These are phyloP conservation scores for Meyerozyma elateridarum DNA, from an alignment of 1,139 yeast species.

Conservation along the genomic window DNA sequence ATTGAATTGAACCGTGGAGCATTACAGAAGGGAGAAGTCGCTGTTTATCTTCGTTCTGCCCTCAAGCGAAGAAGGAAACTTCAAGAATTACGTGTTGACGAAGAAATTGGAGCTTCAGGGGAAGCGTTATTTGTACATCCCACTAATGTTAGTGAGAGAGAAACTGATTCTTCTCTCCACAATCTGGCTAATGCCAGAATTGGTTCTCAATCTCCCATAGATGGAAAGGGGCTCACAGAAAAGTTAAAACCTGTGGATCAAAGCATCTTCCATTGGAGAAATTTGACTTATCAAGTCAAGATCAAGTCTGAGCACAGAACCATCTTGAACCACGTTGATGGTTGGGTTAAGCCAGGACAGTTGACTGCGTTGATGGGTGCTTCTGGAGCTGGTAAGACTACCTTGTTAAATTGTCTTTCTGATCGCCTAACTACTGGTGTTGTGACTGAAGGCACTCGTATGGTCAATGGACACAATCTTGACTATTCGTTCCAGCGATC, in stretches of 20 bases:
- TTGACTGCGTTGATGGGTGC: constrained; percentile 65
- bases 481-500: constrained; percentile 43
- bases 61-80: too few species aligned
- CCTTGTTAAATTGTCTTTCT: constrained; percentile 54
- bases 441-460: constrained; percentile 60
- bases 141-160: constrained; percentile 34
- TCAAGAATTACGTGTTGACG: constrained; percentile 12
- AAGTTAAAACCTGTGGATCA: too few species aligned
- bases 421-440: constrained; percentile 57
- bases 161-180: too few species aligned
- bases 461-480: constrained; percentile 54
- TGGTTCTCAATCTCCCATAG: too few species aligned
- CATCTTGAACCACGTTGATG: constrained; percentile 53
- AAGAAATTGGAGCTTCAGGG: constrained; percentile 12
- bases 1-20: constrained; percentile 50
- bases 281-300: constrained; percentile 47
- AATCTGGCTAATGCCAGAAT: constrained; percentile 7
- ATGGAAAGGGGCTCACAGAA: too few species aligned
- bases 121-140: constrained; percentile 6
- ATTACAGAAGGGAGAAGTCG: constrained; percentile 52
- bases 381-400: constrained; percentile 69
- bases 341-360: constrained; percentile 64
- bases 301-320: constrained; percentile 43
- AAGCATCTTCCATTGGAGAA: constrained; percentile 22
- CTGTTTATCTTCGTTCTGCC: constrained; percentile 22